These are phyloP conservation scores for Lasiodiplodia gonubiensis DNA, from an alignment of 2,329 filamentous ascomycete species.

Conservation along the genomic window DNA sequence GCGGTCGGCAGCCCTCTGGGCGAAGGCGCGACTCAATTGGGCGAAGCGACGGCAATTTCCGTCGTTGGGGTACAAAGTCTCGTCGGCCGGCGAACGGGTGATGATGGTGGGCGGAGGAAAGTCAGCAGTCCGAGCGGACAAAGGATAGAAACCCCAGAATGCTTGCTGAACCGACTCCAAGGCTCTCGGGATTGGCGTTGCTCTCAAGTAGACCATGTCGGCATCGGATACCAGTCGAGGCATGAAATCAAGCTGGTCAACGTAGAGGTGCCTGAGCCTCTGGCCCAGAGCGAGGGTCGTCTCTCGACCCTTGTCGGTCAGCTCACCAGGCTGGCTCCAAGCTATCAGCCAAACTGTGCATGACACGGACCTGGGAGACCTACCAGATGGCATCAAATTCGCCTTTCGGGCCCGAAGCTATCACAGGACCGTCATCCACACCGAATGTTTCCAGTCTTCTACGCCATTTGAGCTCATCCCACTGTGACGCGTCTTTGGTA, in stretches of 20 bases:
- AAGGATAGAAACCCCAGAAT: slow-evolving; percentile 56
- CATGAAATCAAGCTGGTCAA: slow-evolving; percentile 57
- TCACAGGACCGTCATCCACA: slow-evolving; percentile 64
- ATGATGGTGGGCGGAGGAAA: slow-evolving; percentile 54
- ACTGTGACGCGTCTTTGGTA: slow-evolving; percentile 58
- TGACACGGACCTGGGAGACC: slow-evolving; percentile 41
- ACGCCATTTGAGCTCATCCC: slow-evolving; percentile 66
- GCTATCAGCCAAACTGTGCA: not conserved
- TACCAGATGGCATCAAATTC: slow-evolving; percentile 83
- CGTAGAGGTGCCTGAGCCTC: slow-evolving; percentile 56
- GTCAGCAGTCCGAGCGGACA: slow-evolving; percentile 47
- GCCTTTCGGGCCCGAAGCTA: slow-evolving; percentile 70
- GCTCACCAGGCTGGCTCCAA: slow-evolving; percentile 52
- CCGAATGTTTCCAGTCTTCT: slow-evolving; percentile 85
- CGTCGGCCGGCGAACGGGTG: slow-evolving; percentile 52
- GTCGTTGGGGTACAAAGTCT: slow-evolving; percentile 59
- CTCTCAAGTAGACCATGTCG: slow-evolving; percentile 54
- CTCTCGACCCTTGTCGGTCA: slow-evolving; percentile 57
- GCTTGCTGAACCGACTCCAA: slow-evolving; percentile 58
- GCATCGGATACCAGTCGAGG: slow-evolving; percentile 49
- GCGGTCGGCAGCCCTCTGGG: slow-evolving; percentile 52
- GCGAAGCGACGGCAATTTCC: slow-evolving; percentile 55
- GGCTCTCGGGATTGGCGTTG: slow-evolving; percentile 57
- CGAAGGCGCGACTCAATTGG: slow-evolving; percentile 55
- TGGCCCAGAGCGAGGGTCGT: slow-evolving; percentile 57